Evolutionary conservation across 495 filamentous ascomycete genomes (phyloP).

Genomic region (Wilcoxina mikolae): DNA sequence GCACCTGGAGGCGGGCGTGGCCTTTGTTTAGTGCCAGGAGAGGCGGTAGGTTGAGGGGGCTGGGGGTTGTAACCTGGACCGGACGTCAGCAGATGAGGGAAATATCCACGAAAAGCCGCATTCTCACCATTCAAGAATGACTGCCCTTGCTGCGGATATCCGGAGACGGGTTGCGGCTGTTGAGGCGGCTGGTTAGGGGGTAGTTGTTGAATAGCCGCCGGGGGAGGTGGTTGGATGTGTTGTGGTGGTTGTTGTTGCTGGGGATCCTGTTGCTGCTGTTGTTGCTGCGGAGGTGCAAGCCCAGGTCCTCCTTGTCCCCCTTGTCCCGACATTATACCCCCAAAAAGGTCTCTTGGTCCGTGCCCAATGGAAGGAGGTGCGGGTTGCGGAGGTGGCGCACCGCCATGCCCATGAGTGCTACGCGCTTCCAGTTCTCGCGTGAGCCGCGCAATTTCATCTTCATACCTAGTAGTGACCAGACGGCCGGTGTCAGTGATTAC

Average conservation of each 20-base stretch:
- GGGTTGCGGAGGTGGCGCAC: conserved; percentile 50
- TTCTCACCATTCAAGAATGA: conserved; percentile 47
- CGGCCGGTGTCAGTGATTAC: background rate
- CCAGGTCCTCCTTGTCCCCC: conserved; percentile 68
- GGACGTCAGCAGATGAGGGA: background rate
- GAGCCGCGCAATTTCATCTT: conserved; percentile 73
- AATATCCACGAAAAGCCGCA: background rate
- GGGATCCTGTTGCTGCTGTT: conserved; percentile 43
- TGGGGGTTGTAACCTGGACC: conserved; percentile 46
- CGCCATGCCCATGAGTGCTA: conserved; percentile 51
- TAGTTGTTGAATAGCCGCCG: conserved; percentile 30
- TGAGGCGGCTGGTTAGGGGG: conserved; percentile 29
- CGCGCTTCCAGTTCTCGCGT: conserved; percentile 79
- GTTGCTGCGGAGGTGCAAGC: conserved; percentile 64
- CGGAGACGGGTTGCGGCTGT: conserved; percentile 33
- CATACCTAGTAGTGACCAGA: conserved; percentile 47
- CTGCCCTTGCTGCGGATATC: conserved; percentile 39
- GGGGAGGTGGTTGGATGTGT: conserved; percentile 38
- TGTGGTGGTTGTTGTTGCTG: conserved; percentile 33
- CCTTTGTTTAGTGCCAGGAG: conserved; percentile 60
- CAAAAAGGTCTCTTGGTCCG: conserved; percentile 80
- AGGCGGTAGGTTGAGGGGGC: conserved; percentile 69
- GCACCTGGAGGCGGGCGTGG: conserved; percentile 43
- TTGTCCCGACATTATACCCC: conserved; percentile 87
- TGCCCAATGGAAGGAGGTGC: conserved; percentile 80